phyloP scores from a whole-genome alignment of 768 basidiomycete species.

The Boletus reticuloceps region DNA sequence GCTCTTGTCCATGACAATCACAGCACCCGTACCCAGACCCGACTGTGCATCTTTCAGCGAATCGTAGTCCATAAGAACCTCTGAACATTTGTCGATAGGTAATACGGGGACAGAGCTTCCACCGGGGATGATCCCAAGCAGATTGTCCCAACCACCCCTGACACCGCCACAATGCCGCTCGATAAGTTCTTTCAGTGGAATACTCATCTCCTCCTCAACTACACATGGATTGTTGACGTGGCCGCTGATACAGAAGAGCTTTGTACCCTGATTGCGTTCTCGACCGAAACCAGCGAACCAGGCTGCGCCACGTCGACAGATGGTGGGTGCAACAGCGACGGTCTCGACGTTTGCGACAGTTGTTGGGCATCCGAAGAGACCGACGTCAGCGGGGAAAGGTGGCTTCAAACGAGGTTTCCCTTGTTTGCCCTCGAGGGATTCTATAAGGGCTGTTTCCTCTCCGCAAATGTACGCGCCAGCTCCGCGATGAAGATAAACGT shows the following conservation, averaged over 20 bases:
- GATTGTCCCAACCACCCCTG: conserved; percentile 92
- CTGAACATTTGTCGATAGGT: conserved; percentile 76
- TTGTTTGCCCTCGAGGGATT: conserved; percentile 96
- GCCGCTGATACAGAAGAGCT: conserved; percentile 93
- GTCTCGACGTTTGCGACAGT: conserved; percentile 99
- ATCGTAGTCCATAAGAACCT: conserved; percentile 98
- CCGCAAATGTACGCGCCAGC: conserved; percentile 99
- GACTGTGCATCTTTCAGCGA: conserved; percentile 94
- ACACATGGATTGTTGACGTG: conserved; percentile 99
- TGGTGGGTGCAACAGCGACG: conserved; percentile 95
- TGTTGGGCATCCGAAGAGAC: conserved; percentile 94
- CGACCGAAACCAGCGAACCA: conserved; percentile 96
- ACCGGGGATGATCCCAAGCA: conserved; percentile 95
- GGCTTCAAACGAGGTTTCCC: conserved; percentile 98
- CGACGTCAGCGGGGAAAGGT: conserved; percentile 98
- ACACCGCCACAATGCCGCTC: conserved; percentile 98
- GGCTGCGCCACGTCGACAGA: conserved; percentile 79
- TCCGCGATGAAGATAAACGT: conserved; percentile 97
- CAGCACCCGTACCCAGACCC: conserved; percentile 97
- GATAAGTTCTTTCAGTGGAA: conserved; percentile 87
- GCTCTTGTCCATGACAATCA: conserved; percentile 98
- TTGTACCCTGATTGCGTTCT: conserved; percentile 93
- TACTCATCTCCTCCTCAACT: conserved; percentile 99
- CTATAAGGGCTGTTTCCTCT: conserved; percentile 97
- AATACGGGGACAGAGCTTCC: conserved; percentile 94